Evolutionary conservation across 2,329 filamentous ascomycete species (phyloP).

Genomic region (Colletotrichum abscissum): DNA sequence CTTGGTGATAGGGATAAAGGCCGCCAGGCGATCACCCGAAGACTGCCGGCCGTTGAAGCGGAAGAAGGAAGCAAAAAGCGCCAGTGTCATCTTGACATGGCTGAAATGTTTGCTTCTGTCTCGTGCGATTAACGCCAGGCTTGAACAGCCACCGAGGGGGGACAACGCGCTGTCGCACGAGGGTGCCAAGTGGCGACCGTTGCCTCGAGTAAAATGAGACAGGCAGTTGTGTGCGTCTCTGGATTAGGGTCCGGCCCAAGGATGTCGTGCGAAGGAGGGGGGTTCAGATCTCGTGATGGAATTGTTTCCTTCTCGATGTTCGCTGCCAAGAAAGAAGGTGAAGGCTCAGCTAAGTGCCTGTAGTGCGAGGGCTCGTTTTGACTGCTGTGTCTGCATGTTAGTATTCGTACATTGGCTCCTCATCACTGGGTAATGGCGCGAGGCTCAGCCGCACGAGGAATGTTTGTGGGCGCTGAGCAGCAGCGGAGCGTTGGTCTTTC

Average conservation of each 20-base stretch:
- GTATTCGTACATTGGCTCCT: not conserved
- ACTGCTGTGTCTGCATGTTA: constrained; percentile 10
- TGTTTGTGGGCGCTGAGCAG: not conserved
- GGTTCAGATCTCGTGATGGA: not conserved
- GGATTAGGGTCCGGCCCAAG: not conserved
- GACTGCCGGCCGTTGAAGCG: constrained; percentile 17
- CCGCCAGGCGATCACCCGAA: constrained; percentile 3
- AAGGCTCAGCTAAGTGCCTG: constrained; percentile 17
- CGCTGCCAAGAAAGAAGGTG: not conserved
- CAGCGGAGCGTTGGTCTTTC: not conserved
- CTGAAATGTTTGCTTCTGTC: constrained; percentile 29
- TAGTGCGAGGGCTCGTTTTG: constrained; percentile 5
- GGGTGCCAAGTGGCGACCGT: constrained; percentile 13
- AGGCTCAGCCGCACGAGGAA: not conserved
- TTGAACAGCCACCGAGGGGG: not conserved
- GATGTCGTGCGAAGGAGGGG: constrained; percentile 25
- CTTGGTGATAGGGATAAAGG: not conserved
- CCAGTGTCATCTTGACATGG: constrained; percentile 20
- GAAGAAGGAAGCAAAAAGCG: not conserved
- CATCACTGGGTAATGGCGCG: not conserved
- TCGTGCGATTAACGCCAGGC: constrained; percentile 15
- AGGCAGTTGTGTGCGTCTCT: not conserved
- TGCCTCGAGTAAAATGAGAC: constrained; percentile 27
- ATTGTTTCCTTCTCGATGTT: not conserved
- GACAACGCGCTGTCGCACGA: constrained; percentile 19